These are phyloP conservation scores for Pluteus cervinus DNA, from an alignment of 768 basidiomycete genomes.

Conservation along the genomic window DNA sequence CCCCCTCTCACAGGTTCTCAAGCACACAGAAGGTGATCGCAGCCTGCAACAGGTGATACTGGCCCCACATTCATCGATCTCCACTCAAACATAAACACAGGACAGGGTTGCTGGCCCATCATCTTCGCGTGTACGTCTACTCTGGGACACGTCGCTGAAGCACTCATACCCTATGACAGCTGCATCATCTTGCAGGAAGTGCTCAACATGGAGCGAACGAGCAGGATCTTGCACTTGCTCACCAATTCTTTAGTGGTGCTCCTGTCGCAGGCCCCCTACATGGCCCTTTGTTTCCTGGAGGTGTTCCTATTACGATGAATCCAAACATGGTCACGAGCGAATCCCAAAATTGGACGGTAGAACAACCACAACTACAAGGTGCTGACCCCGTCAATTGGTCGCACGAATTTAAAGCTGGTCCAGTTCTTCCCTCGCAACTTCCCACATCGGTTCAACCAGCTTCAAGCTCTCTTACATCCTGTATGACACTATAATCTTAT, in stretches of 20 bases:
- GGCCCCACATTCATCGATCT: conserved; percentile 1
- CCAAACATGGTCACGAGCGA: no score
- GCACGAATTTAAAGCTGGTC: no score
- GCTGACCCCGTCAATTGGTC: no score
- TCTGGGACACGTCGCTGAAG: background rate
- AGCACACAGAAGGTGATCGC: conserved; percentile 84
- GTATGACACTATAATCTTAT: no score
- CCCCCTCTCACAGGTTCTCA: conserved; percentile 83
- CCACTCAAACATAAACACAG: conserved; percentile 28
- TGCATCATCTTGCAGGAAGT: conserved; percentile 71
- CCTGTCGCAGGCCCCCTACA: no score
- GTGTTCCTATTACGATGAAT: no score
- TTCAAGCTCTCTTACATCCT: no score
- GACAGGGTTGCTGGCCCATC: conserved; percentile 73
- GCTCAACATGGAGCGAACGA: conserved; percentile 42
- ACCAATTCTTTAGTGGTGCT: conserved; percentile 85
- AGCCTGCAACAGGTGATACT: conserved; percentile 75
- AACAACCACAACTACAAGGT: no score
- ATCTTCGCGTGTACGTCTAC: conserved; percentile 50
- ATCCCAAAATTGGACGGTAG: no score
- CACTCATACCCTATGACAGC: conserved; percentile 29
- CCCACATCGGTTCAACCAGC: no score
- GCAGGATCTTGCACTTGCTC: conserved; percentile 68
- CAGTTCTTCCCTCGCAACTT: no score
- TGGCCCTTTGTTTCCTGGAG: no score